phyloP scores from a whole-genome alignment of 2,329 filamentous ascomycete species.

The Drechslera avenae region DNA sequence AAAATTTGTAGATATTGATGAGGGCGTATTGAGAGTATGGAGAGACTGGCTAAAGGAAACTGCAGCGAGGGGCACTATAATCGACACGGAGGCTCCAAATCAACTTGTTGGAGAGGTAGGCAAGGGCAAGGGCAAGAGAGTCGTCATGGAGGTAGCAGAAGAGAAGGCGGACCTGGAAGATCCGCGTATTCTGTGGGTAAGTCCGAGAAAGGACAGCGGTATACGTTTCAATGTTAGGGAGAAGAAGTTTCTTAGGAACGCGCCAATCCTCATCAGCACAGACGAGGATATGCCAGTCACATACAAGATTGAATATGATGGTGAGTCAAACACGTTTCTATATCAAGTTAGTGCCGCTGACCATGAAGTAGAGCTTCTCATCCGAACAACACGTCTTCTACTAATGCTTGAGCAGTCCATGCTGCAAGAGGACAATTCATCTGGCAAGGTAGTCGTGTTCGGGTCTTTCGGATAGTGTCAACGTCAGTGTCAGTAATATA shows the following conservation, averaged over 20 bases:
- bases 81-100: constrained; percentile 2
- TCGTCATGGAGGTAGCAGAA: constrained; percentile 17
- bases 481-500: not conserved
- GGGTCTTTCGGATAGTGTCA: constrained; percentile 51
- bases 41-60: constrained; percentile 69
- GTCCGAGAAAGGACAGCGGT: constrained; percentile 66
- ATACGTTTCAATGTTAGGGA: constrained; percentile 69
- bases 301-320: constrained; percentile 74
- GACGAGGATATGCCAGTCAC: constrained; percentile 70
- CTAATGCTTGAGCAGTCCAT: constrained; percentile 67
- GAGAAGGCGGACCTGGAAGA: constrained; percentile 20
- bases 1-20: constrained; percentile 68
- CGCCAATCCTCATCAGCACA: constrained; percentile 61
- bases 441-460: constrained; percentile 71
- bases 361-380: constrained; percentile 32
- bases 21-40: constrained; percentile 73
- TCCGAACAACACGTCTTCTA: constrained; percentile 40
- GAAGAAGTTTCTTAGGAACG: constrained; percentile 52
- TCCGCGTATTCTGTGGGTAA: constrained; percentile 69
- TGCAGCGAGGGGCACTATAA: constrained; percentile 28
- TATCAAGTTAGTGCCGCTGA: not conserved
- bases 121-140: constrained; percentile 33
- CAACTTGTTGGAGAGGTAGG: constrained; percentile 33
- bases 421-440: constrained; percentile 62
- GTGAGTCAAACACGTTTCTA: constrained; percentile 52